Evolutionary conservation across 2,329 filamentous ascomycete species (phyloP), one percentile per base, ranked within the genome.

Genomic region (Alternaria rosae): DNA sequence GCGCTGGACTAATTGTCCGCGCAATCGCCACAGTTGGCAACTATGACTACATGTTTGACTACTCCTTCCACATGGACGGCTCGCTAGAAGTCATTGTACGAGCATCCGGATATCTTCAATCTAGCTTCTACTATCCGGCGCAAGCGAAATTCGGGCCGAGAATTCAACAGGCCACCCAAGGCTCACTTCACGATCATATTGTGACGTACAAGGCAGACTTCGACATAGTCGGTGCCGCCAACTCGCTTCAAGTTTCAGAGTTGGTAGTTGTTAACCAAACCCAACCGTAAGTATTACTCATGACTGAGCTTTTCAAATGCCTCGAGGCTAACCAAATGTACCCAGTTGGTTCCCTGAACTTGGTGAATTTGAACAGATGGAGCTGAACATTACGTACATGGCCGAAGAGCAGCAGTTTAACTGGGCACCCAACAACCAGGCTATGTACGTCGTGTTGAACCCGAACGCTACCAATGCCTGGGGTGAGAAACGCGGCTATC

Each of bases 401-500:
- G 30, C 15, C 12, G 78, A 66, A 35, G 83, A 87, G 64, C 78
- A 82, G 28, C 79, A 83, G 21, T 79, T 86, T 47, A 81, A 83
- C 62, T 88, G 85, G 82, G 78, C 77, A 6, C 47, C 71, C 3
- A 67, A 76, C 53, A 87, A 87, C 32, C 32, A 41, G 28, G 54
- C 32, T 17, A 82, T 82, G 69, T 84, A 84, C 61, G 70, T 82
- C 0, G 79, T 88, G n/a, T 75, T 87, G 41, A 88, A 88, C 65
- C 81, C 78, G 32, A 82, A 85, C 47, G 70, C 74, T 5, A 76
- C 71, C 2, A 88, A 88, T 69, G 69, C 73, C 3, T 85, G 81
- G 66, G 86, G 86, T 57, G 83, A 86, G 72, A 77, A 78, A 12
- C 81, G 82, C 7, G 86, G 85, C 6, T 88, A 86, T 68, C 80